These are phyloP conservation scores for Talaromyces sp. DNA, from an alignment of 2,329 filamentous ascomycete species.

Conservation along the genomic window DNA sequence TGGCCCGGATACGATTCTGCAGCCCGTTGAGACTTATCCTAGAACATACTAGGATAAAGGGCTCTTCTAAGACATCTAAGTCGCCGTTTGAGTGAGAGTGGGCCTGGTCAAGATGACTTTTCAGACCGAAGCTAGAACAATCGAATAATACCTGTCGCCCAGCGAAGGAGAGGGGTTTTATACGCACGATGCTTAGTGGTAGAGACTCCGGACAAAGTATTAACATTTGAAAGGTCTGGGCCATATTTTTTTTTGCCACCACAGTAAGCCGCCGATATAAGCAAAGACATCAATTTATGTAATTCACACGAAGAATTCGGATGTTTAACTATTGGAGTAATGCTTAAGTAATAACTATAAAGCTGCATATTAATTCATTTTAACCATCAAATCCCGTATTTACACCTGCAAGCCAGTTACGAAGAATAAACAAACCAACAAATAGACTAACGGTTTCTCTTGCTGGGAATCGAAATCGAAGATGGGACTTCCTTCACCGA, in stretches of 20 bases:
- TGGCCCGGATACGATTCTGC: not conserved
- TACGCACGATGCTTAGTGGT: not conserved
- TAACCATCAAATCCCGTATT: not conserved
- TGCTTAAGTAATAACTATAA: not conserved
- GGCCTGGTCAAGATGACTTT: not conserved
- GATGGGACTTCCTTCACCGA: not conserved
- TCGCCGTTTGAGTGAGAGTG: not conserved
- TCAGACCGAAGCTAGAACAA: not conserved
- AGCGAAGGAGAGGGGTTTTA: not conserved
- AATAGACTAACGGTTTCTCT: not conserved
- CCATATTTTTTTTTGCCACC: not conserved
- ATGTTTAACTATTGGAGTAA: not conserved
- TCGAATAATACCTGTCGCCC: not conserved
- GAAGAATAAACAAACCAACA: not conserved
- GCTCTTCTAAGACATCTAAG: not conserved
- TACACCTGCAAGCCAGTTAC: not conserved
- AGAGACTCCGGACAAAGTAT: no score
- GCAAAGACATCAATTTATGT: not conserved
- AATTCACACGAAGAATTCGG: not conserved
- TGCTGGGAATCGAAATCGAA: not conserved
- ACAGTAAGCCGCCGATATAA: not conserved
- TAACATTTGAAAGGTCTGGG: no score
- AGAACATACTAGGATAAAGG: no score
- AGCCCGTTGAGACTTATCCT: not conserved
- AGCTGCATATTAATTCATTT: not conserved